Evolutionary conservation across 345 rosid genomes (phyloP), one percentile per base, ranked within the genome.

Genomic region (Pistacia atlantica): DNA sequence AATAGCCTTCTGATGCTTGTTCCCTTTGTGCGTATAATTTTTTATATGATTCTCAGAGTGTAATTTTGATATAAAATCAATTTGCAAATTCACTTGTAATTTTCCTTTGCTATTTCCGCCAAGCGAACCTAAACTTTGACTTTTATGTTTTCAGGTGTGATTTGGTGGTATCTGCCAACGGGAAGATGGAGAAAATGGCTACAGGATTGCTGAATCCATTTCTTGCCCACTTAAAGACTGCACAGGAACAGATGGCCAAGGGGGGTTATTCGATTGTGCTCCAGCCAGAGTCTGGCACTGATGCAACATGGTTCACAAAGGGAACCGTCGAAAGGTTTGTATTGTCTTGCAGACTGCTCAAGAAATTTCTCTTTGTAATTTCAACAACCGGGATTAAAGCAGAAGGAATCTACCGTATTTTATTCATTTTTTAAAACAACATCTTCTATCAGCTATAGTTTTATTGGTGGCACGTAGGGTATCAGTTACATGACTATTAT

Each of bases 251-350:
- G 82, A 80, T 93, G 83, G 88, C 79, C 71, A 93, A 84, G 79
- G 99, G 99, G 52, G 99, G 98, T 17, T 96, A 96, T 81, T 93
- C 99, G 13, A 92, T 96, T 80, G 81, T 70, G 67, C 98, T 96
- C 73, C 86, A 92, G 84, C 96, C 90, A 3, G 90, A 87, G 42
- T 78, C 84, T 76, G 83, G 77, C 69, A 77, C 42, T 52, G 83
- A 85, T 80, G 93, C 91, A 8, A 37, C 86, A 76, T 96, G 99
- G 99, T 93, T 96, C 81, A 92, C 97, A 16, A 96, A 86, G 83
- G 92, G 86, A 83, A 89, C 95, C 22, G 51, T 93, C 33, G 95
- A 90, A 86, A 93, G 97, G 98, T 95, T 77, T 63, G 58, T 71
- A 45, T 25, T 71, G 17, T 25, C 5, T 31, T 72, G 56, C 49